A percentile compares a stretch with the other conserved stretches of the same genome.
Conservation (phyloP, 495 filamentous ascomycete genomes). For the Hypoxylon perforatum region DNA sequence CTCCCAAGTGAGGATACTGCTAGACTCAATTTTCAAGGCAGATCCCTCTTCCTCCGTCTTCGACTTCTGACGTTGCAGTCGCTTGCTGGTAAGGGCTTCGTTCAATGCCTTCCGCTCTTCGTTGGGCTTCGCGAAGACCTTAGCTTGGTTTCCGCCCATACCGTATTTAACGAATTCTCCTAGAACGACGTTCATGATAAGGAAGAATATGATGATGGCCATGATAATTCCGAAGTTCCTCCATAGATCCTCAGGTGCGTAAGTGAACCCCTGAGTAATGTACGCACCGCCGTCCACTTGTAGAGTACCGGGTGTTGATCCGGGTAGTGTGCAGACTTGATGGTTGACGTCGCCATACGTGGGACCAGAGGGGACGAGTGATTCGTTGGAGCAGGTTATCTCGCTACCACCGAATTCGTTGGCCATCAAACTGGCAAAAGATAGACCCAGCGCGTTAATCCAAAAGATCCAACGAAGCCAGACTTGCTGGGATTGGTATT, state of each 20-base stretch:
- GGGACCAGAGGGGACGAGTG: conserved; percentile 72
- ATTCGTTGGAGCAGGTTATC: conserved; percentile 71
- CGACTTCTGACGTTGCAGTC: conserved; percentile 63
- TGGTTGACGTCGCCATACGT: conserved; percentile 73
- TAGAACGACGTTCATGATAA: conserved; percentile 74
- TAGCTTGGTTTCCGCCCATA: conserved; percentile 80
- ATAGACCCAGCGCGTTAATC: conserved; percentile 79
- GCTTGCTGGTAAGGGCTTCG: conserved; percentile 67
- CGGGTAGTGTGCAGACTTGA: conserved; percentile 79
- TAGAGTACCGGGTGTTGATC: conserved; percentile 70
- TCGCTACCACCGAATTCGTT: conserved; percentile 78
- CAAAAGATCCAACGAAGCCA: conserved; percentile 88
- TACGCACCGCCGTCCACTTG: conserved; percentile 70
- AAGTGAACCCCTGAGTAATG: conserved; percentile 70
- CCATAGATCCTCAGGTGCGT: conserved; percentile 71
- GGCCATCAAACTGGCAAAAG: conserved; percentile 81
- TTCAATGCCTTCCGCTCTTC: conserved; percentile 77
- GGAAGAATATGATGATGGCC: conserved; percentile 73
- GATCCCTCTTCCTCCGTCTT: conserved; percentile 59
- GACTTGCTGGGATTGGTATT: conserved; percentile 73
- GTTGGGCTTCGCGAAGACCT: conserved; percentile 77
- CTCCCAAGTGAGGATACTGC: conserved; percentile 80
- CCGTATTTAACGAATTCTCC: conserved; percentile 82
- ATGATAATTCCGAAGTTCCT: conserved; percentile 81
- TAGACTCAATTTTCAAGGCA: conserved; percentile 73